Conservation (phyloP, 768 basidiomycete species). For the Leccinum boreale region DNA sequence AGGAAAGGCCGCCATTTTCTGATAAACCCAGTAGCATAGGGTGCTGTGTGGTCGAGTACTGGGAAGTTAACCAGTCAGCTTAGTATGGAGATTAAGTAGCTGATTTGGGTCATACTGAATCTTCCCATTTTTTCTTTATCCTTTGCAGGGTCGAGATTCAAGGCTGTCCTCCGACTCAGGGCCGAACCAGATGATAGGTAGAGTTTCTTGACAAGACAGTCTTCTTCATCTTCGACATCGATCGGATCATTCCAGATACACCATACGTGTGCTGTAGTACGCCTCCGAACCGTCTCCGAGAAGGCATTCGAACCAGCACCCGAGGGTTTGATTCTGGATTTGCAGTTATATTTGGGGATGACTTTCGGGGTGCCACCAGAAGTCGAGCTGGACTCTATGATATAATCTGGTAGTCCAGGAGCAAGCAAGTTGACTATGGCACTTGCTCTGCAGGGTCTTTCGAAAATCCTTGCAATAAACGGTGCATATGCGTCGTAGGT, state of each 20-base stretch:
- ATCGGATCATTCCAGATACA: neutral
- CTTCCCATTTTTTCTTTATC: neutral
- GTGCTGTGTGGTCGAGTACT: neutral
- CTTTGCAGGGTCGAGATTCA: neutral
- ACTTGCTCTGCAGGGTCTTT: conserved; percentile 4
- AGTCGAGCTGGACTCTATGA: conserved; percentile 14
- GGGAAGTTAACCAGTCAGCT: neutral
- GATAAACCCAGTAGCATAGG: neutral
- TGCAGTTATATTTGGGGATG: conserved; percentile 8
- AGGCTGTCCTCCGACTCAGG: neutral
- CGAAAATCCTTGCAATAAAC: conserved; percentile 5
- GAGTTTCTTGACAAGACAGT: neutral
- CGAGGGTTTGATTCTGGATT: neutral
- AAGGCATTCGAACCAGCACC: neutral
- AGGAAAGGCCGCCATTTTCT: neutral
- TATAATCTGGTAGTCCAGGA: conserved; percentile 16
- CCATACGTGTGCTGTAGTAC: conserved; percentile 3
- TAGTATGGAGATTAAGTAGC: neutral
- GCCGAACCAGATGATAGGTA: neutral
- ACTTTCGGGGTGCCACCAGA: conserved; percentile 14
- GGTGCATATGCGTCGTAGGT: conserved; percentile 18
- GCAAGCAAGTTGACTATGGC: conserved; percentile 12
- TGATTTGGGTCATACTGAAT: neutral
- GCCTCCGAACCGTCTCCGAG: neutral
- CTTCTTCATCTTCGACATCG: neutral